Evolutionary conservation across 805 yeast species (phyloP).

Genomic region (Candida odintsovae): DNA sequence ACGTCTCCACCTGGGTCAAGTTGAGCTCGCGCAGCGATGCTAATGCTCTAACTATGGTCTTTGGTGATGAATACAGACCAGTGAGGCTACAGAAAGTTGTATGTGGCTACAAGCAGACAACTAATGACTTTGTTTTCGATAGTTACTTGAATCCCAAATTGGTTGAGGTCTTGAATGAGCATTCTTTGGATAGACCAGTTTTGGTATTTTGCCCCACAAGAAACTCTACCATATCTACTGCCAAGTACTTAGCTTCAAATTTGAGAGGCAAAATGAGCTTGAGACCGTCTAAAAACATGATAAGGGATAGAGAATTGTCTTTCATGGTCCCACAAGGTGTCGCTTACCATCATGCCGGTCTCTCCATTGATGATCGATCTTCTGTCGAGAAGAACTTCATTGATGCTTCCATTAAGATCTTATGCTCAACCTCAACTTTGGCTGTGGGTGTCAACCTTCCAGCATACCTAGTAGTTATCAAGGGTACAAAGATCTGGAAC

Average conservation of each 20-base stretch:
- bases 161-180: conserved; percentile 31
- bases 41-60: conserved; percentile 33
- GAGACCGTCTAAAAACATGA: neutral
- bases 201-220: conserved; percentile 51
- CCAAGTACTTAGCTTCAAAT: conserved; percentile 31
- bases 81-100: conserved; percentile 38
- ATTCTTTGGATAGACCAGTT: conserved; percentile 38
- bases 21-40: conserved; percentile 11
- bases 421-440: conserved; percentile 55
- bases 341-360: conserved; percentile 57
- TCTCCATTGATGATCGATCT: conserved; percentile 40
- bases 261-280: conserved; percentile 1
- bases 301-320: conserved; percentile 26
- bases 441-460: conserved; percentile 61
- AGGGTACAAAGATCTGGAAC: conserved; percentile 56
- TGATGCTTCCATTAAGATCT: conserved; percentile 34
- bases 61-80: conserved; percentile 44
- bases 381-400: conserved; percentile 40
- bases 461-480: conserved; percentile 53
- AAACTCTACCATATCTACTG: conserved; percentile 40
- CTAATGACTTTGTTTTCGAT: conserved; percentile 46
- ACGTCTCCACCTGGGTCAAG: conserved; percentile 40
- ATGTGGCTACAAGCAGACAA: conserved; percentile 33
- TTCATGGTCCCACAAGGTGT: conserved; percentile 30
- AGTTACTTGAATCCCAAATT: conserved; percentile 35